Percentiles rank a stretch among this genome's conserved stretches.
Evolutionary conservation across 768 basidiomycete species (phyloP).

Genomic region (Boletus reticulatus): DNA sequence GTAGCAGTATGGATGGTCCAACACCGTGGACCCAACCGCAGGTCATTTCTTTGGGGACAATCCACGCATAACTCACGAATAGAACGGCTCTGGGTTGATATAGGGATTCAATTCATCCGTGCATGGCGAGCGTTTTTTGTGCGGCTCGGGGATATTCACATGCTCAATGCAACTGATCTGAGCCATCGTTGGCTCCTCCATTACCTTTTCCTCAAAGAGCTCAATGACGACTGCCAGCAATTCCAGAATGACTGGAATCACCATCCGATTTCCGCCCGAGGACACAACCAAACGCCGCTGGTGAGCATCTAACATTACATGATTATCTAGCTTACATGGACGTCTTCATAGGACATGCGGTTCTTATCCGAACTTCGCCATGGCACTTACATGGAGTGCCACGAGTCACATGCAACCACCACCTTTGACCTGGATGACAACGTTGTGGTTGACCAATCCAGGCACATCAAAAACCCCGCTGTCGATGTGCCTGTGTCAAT

Average conservation of each 20-base stretch:
- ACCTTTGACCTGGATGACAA: too few species aligned
- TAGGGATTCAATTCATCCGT: conserved; percentile 37
- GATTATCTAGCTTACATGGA: too few species aligned
- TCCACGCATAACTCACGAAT: conserved; percentile 43
- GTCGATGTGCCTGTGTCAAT: neutral
- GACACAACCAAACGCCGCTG: neutral
- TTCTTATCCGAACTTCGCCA: too few species aligned
- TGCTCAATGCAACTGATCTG: conserved; percentile 29
- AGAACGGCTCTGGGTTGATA: conserved; percentile 45
- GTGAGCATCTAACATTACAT: neutral
- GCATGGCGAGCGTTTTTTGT: conserved; percentile 44
- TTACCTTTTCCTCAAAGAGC: conserved; percentile 35
- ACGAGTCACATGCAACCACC: too few species aligned
- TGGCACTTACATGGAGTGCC: too few species aligned
- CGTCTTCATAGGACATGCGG: too few species aligned
- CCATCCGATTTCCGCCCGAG: conserved; percentile 28
- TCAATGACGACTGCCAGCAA: conserved; percentile 30
- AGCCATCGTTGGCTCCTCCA: conserved; percentile 46
- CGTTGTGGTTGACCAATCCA: too few species aligned
- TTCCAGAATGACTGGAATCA: conserved; percentile 41
- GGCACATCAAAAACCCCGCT: too few species aligned
- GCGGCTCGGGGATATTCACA: conserved; percentile 33
- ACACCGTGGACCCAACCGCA: conserved; percentile 17
- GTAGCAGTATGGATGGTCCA: conserved; percentile 29
- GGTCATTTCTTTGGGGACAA: conserved; percentile 32